phyloP scores from a whole-genome alignment of 495 filamentous ascomycete genomes.

The Hypoxylon trugodes region DNA sequence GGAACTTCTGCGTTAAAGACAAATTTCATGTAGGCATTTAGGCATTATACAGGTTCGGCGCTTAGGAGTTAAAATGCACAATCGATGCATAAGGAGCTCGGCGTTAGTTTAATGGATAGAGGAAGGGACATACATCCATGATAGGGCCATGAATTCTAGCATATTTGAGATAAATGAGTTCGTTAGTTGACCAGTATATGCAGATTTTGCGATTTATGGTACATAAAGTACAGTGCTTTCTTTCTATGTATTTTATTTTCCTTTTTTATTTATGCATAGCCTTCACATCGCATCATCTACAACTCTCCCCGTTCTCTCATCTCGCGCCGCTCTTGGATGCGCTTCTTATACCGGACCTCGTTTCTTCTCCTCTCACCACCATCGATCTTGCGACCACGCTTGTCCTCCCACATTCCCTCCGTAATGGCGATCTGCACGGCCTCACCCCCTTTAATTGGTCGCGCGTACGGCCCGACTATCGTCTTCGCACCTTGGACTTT shows the following conservation, averaged over 20 bases:
- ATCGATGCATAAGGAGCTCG: background rate
- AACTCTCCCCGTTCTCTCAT: conserved; percentile 47
- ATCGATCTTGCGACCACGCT: conserved; percentile 88
- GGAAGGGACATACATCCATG: background rate
- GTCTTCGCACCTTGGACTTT: conserved; percentile 69
- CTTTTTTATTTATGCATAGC: too few relatives aligned
- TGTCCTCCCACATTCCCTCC: conserved; percentile 90
- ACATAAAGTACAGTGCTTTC: conserved; percentile 37
- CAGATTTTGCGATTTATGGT: conserved; percentile 26
- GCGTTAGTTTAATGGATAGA: background rate
- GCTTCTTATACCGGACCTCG: conserved; percentile 72
- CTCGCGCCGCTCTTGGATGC: conserved; percentile 58
- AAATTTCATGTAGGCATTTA: background rate
- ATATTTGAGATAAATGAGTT: background rate
- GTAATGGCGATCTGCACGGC: conserved; percentile 71
- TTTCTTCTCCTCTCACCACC: conserved; percentile 91
- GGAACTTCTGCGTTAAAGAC: conserved; percentile 11
- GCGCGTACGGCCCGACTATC: conserved; percentile 75
- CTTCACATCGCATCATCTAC: conserved; percentile 18
- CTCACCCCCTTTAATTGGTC: conserved; percentile 68
- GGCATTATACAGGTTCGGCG: conserved; percentile 13
- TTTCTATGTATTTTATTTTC: too few relatives aligned
- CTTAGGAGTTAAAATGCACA: conserved; percentile 11
- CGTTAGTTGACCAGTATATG: conserved; percentile 1
- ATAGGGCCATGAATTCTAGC: conserved; percentile 1